Conservation (phyloP, 2,329 filamentous ascomycete genomes). For the Nigrograna mackinnonii region DNA sequence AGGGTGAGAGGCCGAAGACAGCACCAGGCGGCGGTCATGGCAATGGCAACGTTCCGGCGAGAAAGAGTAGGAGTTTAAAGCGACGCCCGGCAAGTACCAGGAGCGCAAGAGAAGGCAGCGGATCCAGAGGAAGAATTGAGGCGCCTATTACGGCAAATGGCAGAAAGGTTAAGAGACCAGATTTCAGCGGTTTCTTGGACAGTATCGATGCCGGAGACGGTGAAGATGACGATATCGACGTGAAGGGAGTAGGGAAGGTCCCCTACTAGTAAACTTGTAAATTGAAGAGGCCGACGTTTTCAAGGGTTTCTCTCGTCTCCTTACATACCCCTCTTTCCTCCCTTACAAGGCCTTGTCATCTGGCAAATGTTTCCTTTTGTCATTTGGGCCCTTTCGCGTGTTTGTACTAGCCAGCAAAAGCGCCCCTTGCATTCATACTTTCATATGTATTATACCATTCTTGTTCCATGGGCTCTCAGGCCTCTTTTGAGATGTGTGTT, state of each 20-base stretch:
- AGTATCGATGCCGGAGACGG: slow-evolving; percentile 36
- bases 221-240: slow-evolving; percentile 10
- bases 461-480: no score
- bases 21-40: slow-evolving; percentile 16
- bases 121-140: slow-evolving; percentile 8
- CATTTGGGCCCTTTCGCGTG: no score
- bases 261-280: slow-evolving; percentile 26
- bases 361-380: no score
- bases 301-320: no score
- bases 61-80: slow-evolving; percentile 30
- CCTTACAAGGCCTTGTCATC: no score
- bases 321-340: no score
- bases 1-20: slow-evolving; percentile 20
- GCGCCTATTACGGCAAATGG: not conserved
- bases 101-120: slow-evolving; percentile 19
- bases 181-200: slow-evolving; percentile 37
- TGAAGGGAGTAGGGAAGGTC: slow-evolving; percentile 19
- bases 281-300: slow-evolving; percentile 1
- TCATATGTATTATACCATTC: no score
- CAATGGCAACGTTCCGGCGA: slow-evolving; percentile 12
- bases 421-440: no score
- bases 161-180: slow-evolving; percentile 19
- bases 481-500: no score
- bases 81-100: slow-evolving; percentile 20
- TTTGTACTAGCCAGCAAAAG: no score